Conservation (phyloP, 208 protist genomes). For the Trypanosoma mega region DNA sequence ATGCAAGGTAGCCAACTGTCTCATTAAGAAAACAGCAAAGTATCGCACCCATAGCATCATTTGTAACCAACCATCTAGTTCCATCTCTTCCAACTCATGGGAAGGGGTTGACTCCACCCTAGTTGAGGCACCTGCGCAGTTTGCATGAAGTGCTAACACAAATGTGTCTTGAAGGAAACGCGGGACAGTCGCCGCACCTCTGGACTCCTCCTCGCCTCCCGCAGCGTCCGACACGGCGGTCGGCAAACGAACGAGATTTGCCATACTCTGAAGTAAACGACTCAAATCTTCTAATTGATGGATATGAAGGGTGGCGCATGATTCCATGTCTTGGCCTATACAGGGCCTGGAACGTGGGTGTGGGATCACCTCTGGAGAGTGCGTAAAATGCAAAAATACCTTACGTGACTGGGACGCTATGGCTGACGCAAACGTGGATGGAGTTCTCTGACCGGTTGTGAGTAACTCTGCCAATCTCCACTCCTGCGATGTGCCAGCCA, state of each 20-base stretch:
- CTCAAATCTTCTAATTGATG: slow-evolving; percentile 36
- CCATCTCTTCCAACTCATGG: not conserved
- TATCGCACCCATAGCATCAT: slow-evolving; percentile 55
- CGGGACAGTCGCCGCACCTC: not conserved
- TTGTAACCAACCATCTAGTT: slow-evolving; percentile 60
- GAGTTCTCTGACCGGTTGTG: not conserved
- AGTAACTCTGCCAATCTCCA: not conserved
- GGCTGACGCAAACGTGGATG: slow-evolving; percentile 40
- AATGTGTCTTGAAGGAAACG: not conserved
- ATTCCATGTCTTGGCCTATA: slow-evolving; percentile 36
- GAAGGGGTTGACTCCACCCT: no score
- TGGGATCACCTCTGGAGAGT: slow-evolving; percentile 40
- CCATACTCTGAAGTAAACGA: slow-evolving; percentile 17
- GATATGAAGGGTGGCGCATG: slow-evolving; percentile 30
- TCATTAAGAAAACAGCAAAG: slow-evolving; percentile 45
- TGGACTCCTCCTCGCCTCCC: not conserved
- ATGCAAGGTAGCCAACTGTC: slow-evolving; percentile 52
- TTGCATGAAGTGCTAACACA: not conserved
- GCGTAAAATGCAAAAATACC: slow-evolving; percentile 38
- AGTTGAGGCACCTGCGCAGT: no score
- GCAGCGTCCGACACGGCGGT: no score
- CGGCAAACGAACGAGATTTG: no score
- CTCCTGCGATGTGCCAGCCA: not conserved
- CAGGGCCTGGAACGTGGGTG: slow-evolving; percentile 27
- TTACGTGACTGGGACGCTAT: slow-evolving; percentile 37